Percentiles rank a stretch among this genome's conserved stretches.
These are phyloP conservation scores for Mucor racemosus DNA, from an alignment of 371 early-diverging fungal species.

Conservation along the genomic window DNA sequence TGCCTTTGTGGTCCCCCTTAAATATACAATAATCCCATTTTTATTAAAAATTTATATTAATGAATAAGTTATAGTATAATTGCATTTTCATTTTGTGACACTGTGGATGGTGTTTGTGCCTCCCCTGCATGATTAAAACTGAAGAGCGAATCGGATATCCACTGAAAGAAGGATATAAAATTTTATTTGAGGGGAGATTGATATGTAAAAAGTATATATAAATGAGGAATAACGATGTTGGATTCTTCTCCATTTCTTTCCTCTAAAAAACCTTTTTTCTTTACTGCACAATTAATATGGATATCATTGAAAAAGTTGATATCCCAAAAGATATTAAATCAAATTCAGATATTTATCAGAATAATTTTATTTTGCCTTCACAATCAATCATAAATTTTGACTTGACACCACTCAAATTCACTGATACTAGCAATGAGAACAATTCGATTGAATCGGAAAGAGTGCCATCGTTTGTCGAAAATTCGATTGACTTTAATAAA, in stretches of 20 bases:
- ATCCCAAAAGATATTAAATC: background rate
- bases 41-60: slow-evolving; percentile 5
- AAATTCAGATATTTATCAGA: background rate
- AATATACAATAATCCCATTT: slow-evolving; percentile 4
- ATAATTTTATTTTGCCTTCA: background rate
- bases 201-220: background rate
- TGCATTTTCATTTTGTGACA: slow-evolving; percentile 4
- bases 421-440: background rate
- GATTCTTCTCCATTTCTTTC: background rate
- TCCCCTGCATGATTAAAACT: background rate
- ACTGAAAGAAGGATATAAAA: background rate
- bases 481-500: background rate
- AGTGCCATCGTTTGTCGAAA: background rate
- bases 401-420: slow-evolving; percentile 7
- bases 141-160: slow-evolving; percentile 4
- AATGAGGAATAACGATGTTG: background rate
- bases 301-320: background rate
- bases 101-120: slow-evolving; percentile 1
- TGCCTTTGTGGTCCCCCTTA: background rate
- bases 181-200: slow-evolving; percentile 8
- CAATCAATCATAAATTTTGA: slow-evolving; percentile 6
- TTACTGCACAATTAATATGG: background rate
- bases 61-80: background rate
- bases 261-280: too few species aligned
- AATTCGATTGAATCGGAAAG: background rate